phyloP scores from a whole-genome alignment of 148 eudicot species.

The Nyssa sinensis region DNA sequence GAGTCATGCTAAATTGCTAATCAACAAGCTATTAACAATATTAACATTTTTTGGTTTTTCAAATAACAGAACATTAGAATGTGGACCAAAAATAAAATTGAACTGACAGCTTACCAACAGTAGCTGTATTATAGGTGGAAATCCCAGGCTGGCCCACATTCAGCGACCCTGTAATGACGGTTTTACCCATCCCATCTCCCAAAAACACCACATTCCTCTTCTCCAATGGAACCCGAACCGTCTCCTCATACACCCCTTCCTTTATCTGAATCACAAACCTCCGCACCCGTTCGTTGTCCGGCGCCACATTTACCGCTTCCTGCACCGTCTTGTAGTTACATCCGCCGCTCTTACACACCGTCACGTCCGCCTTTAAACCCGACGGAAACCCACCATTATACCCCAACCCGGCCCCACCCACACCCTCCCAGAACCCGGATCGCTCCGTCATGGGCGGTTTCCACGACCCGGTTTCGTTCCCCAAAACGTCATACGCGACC shows the following conservation, averaged over 20 bases:
- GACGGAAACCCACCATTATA: constrained; percentile 28
- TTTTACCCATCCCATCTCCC: constrained; percentile 88
- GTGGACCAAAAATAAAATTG: no score
- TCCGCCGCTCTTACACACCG: constrained; percentile 54
- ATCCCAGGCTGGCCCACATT: constrained; percentile 59
- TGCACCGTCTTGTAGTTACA: constrained; percentile 58
- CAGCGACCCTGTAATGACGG: constrained; percentile 64
- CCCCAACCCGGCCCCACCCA: constrained; percentile 13
- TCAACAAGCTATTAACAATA: no score
- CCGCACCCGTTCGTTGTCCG: constrained; percentile 27
- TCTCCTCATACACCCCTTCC: constrained; percentile 77
- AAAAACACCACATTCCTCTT: constrained; percentile 76
- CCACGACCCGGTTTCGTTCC: constrained; percentile 50
- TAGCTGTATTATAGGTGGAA: constrained; percentile 67
- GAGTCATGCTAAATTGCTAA: no score
- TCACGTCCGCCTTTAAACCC: constrained; percentile 42
- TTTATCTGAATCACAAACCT: constrained; percentile 60
- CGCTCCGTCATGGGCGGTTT: constrained; percentile 64
- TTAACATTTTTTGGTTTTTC: no score
- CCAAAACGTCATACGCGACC: constrained; percentile 44
- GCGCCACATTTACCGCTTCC: constrained; percentile 65
- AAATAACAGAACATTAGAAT: no score
- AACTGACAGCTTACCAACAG: constrained; percentile 59
- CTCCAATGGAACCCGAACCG: constrained; percentile 61
- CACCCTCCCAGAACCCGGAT: constrained; percentile 69